phyloP scores from a whole-genome alignment of 345 rosid genomes.

The Bretschneidera sinensis region DNA sequence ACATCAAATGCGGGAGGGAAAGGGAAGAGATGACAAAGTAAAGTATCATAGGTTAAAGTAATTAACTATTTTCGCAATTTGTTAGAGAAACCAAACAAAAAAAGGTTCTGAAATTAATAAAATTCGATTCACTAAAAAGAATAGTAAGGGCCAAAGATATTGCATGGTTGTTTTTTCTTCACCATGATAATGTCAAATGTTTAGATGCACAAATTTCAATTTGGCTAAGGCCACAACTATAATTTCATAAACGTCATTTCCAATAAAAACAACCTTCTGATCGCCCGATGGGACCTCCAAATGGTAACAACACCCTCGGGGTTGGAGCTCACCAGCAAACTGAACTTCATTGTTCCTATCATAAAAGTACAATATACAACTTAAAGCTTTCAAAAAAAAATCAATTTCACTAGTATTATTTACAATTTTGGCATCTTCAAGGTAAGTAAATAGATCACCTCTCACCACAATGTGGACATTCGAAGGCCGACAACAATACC shows the following conservation, averaged over 20 bases:
- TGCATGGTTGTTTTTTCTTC: not conserved
- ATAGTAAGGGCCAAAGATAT: no score
- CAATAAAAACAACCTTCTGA: slow-evolving; percentile 39
- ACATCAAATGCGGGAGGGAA: no score
- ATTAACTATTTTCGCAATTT: no score
- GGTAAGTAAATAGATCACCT: slow-evolving; percentile 40
- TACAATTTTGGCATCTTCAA: slow-evolving; percentile 2
- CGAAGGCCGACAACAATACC: slow-evolving; percentile 88
- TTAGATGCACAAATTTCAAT: not conserved
- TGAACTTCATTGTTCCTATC: slow-evolving; percentile 89
- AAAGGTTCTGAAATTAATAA: no score
- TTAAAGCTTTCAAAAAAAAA: not conserved
- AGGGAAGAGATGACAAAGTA: no score
- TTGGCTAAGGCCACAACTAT: not conserved
- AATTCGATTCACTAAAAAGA: no score
- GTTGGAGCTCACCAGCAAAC: slow-evolving; percentile 93
- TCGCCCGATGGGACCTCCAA: slow-evolving; percentile 60
- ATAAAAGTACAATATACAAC: slow-evolving; percentile 4
- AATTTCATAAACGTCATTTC: not conserved
- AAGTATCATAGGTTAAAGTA: no score
- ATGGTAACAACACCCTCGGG: slow-evolving; percentile 58
- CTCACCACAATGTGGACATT: slow-evolving; percentile 86
- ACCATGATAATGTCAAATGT: not conserved
- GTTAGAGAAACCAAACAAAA: no score
- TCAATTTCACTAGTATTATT: not conserved